Evolutionary conservation across 345 rosid species (phyloP).

Genomic region (Hypericum androsaemum): DNA sequence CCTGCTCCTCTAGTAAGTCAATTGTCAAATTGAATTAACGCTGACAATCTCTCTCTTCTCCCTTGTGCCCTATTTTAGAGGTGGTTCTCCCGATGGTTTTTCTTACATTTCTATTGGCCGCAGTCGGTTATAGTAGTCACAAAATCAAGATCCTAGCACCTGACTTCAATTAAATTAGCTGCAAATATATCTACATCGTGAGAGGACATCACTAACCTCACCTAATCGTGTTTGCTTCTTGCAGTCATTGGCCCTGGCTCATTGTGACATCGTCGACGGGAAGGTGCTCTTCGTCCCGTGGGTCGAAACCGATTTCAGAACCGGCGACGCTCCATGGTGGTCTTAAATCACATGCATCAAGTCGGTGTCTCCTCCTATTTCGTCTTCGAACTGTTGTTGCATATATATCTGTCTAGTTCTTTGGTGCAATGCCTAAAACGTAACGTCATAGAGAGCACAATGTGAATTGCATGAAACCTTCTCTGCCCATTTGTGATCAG

Average conservation of each 20-base stretch:
- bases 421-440: too few species aligned
- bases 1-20: slow-evolving; percentile 88
- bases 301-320: slow-evolving; percentile 94
- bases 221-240: not conserved
- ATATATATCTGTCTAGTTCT: too few species aligned
- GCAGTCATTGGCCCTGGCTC: slow-evolving; percentile 91
- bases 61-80: not conserved
- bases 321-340: slow-evolving; percentile 96
- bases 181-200: too few species aligned
- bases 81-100: not conserved
- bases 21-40: slow-evolving; percentile 9
- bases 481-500: too few species aligned
- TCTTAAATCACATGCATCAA: slow-evolving; percentile 22
- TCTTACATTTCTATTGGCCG: not conserved
- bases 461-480: too few species aligned
- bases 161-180: too few species aligned
- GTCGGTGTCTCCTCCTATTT: too few species aligned
- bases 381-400: too few species aligned
- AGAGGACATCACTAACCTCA: not conserved
- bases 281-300: slow-evolving; percentile 88
- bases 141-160: too few species aligned
- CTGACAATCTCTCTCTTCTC: too few species aligned
- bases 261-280: slow-evolving; percentile 60
- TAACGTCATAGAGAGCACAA: too few species aligned
- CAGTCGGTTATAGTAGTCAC: too few species aligned